These are phyloP conservation scores for Gracilaria vermiculophylla DNA, from an alignment of 23 red algal genomes.

Conservation along the genomic window DNA sequence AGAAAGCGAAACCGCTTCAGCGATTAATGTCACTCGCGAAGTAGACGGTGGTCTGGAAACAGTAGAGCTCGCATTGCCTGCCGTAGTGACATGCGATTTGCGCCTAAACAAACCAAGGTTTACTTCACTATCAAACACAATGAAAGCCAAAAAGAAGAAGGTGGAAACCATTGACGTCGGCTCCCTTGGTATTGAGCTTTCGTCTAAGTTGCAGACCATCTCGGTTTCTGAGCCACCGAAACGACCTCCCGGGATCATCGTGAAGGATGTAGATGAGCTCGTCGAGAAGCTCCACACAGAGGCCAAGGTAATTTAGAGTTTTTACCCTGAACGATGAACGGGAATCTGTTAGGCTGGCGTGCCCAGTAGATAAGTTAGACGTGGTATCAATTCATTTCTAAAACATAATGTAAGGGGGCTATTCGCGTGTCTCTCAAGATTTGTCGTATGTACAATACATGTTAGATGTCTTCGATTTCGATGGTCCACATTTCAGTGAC, in stretches of 20 bases:
- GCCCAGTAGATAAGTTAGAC: neutral
- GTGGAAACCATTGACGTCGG: conserved; percentile 63
- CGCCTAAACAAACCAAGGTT: conserved; percentile 95
- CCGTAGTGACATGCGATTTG: conserved; percentile 87
- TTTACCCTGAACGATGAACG: neutral
- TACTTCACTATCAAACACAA: conserved; percentile 86
- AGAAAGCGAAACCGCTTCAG: conserved; percentile 4
- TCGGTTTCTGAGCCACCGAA: conserved; percentile 69
- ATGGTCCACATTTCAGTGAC: conserved; percentile 23
- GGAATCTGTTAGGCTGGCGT: neutral
- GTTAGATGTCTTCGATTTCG: conserved; percentile 22
- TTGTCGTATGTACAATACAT: neutral
- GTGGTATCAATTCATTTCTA: neutral
- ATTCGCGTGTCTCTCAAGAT: neutral
- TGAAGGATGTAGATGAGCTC: conserved; percentile 60
- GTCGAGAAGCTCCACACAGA: conserved; percentile 64
- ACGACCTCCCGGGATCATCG: conserved; percentile 46
- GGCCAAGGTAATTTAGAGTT: conserved; percentile 34
- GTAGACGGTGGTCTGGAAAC: conserved; percentile 95
- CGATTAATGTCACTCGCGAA: conserved; percentile 75
- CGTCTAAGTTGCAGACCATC: conserved; percentile 52
- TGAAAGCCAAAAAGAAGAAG: conserved; percentile 97
- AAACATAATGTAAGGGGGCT: neutral
- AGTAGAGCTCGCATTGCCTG: conserved; percentile 69
- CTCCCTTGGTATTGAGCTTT: conserved; percentile 45